Evolutionary conservation across 495 filamentous ascomycete species (phyloP).

Genomic region (Aspergillus diversus): DNA sequence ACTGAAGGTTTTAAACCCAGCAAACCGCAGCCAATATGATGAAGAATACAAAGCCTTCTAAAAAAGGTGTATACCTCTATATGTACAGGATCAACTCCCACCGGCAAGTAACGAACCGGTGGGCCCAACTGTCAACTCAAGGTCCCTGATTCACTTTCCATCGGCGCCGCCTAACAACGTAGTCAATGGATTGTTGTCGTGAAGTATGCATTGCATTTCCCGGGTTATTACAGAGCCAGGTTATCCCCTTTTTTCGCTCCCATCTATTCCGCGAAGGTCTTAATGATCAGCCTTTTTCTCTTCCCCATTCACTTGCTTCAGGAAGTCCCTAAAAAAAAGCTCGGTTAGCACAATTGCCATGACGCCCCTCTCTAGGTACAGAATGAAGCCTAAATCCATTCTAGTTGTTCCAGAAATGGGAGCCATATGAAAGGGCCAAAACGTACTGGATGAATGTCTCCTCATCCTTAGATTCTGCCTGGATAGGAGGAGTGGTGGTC

Average conservation of each 20-base stretch:
- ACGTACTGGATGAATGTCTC: constrained; percentile 96
- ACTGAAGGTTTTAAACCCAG: background rate
- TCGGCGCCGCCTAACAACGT: background rate
- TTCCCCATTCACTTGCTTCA: constrained; percentile 71
- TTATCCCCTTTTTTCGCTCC: constrained; percentile 15
- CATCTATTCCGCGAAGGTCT: constrained; percentile 22
- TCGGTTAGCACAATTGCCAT: constrained; percentile 9
- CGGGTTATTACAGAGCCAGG: background rate
- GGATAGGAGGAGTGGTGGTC: constrained; percentile 72
- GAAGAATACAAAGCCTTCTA: constrained; percentile 35
- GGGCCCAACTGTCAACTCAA: constrained; percentile 12
- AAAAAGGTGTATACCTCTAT: constrained; percentile 46
- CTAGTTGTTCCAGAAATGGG: background rate
- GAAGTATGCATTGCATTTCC: background rate
- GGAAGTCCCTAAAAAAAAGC: constrained; percentile 65
- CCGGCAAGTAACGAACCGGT: constrained; percentile 12
- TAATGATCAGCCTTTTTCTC: constrained; percentile 73
- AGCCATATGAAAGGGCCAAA: constrained; percentile 11
- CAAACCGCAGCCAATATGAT: constrained; percentile 5
- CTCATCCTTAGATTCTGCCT: constrained; percentile 88
- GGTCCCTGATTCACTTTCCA: constrained; percentile 17
- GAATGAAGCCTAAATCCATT: background rate
- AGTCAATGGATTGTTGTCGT: background rate
- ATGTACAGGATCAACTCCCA: constrained; percentile 44
- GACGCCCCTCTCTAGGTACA: background rate